Percentiles rank a stretch among this genome's conserved stretches.
phyloP scores from a whole-genome alignment of 805 yeast genomes.

The Brettanomyces nanus region DNA sequence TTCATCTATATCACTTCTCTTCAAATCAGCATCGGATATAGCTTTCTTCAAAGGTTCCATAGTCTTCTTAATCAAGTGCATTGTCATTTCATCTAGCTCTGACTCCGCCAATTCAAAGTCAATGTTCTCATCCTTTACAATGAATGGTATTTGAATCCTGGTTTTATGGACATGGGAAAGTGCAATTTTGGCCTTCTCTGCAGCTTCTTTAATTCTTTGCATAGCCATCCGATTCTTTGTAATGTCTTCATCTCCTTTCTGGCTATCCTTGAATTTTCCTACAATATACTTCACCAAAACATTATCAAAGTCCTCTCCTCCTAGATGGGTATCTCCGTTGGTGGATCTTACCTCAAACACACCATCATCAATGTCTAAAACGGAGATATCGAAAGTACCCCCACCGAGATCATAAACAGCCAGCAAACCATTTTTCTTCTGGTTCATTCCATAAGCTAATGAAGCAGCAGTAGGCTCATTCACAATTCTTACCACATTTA shows the following conservation, averaged over 20 bases:
- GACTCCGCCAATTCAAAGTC: slow-evolving; percentile 39
- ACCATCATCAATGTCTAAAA: slow-evolving; percentile 92
- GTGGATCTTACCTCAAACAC: slow-evolving; percentile 94
- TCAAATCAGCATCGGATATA: slow-evolving; percentile 68
- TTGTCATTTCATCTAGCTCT: slow-evolving; percentile 40
- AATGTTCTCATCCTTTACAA: slow-evolving; percentile 43
- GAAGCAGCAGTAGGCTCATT: slow-evolving; percentile 92
- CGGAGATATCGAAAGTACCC: slow-evolving; percentile 94
- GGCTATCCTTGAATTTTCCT: slow-evolving; percentile 56
- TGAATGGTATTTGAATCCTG: slow-evolving; percentile 73
- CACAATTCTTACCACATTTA: slow-evolving; percentile 77
- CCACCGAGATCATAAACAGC: slow-evolving; percentile 98
- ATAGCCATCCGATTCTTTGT: slow-evolving; percentile 63
- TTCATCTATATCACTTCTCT: slow-evolving; percentile 62
- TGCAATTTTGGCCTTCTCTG: slow-evolving; percentile 86
- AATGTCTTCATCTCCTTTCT: slow-evolving; percentile 56
- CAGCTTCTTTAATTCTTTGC: slow-evolving; percentile 82
- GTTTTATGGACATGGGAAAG: slow-evolving; percentile 67
- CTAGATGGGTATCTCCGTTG: slow-evolving; percentile 88
- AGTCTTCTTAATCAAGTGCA: slow-evolving; percentile 61
- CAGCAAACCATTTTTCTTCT: slow-evolving; percentile 57
- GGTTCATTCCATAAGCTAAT: slow-evolving; percentile 82
- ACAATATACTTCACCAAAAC: slow-evolving; percentile 73
- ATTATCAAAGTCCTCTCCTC: slow-evolving; percentile 88
- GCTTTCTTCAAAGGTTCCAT: slow-evolving; percentile 76